These are phyloP conservation scores for Verticillium longisporum DNA, from an alignment of 2,329 filamentous ascomycete species.

Conservation along the genomic window DNA sequence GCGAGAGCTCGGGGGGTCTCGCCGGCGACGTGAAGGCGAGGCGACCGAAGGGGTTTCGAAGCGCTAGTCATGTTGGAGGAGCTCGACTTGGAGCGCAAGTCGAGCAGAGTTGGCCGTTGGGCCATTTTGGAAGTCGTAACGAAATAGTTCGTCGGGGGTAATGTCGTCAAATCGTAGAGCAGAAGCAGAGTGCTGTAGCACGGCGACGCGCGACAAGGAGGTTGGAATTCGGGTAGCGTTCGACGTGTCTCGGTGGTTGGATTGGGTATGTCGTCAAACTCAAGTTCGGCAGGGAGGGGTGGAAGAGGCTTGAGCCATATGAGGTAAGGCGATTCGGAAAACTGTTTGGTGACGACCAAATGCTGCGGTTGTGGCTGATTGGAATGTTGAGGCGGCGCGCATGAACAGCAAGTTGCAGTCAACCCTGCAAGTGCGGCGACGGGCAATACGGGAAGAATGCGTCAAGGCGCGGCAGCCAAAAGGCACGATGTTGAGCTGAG, in stretches of 20 bases:
- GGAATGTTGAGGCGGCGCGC: slow-evolving; percentile 8
- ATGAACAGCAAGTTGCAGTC: slow-evolving; percentile 16
- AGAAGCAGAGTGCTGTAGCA: slow-evolving; percentile 1
- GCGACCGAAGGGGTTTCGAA: slow-evolving; percentile 58
- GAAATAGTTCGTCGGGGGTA: neutral
- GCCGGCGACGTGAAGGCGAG: slow-evolving; percentile 68
- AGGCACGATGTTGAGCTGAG: neutral
- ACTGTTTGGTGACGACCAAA: neutral
- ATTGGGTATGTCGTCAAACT: slow-evolving; percentile 14
- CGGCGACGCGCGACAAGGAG: slow-evolving; percentile 4
- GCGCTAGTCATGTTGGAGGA: slow-evolving; percentile 36
- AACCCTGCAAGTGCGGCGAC: slow-evolving; percentile 2
- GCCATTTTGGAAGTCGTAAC: slow-evolving; percentile 34
- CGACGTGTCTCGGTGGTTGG: slow-evolving; percentile 12
- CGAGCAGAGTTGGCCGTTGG: slow-evolving; percentile 50
- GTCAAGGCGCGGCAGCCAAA: slow-evolving; percentile 3
- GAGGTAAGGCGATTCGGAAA: slow-evolving; percentile 1
- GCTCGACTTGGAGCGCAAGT: slow-evolving; percentile 52
- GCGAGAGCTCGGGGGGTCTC: slow-evolving; percentile 87
- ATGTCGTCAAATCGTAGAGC: neutral
- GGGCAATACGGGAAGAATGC: neutral
- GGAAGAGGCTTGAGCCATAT: slow-evolving; percentile 5
- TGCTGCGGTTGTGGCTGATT: slow-evolving; percentile 7
- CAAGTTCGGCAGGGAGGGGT: slow-evolving; percentile 5
- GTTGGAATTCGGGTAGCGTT: slow-evolving; percentile 9